Percentiles rank a stretch among this genome's conserved stretches.
These are phyloP conservation scores for Scenedesmus sp. DNA, from an alignment of 163 green algal species.

Conservation along the genomic window DNA sequence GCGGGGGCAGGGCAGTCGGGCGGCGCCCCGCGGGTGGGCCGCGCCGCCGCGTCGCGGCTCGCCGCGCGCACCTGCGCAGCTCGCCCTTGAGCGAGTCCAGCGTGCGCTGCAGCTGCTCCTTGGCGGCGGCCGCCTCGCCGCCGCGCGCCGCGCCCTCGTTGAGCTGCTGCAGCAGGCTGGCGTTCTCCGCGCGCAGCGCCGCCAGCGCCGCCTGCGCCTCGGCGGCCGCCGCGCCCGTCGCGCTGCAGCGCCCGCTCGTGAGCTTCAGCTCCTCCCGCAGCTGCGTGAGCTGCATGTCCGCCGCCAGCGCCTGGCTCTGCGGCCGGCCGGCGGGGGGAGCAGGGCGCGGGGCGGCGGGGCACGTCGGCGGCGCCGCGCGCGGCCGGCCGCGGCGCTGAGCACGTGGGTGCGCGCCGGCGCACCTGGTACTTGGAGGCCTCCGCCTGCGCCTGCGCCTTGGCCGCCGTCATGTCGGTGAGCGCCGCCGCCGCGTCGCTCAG, in stretches of 20 bases:
- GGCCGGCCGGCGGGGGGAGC: not conserved
- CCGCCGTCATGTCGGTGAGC: slow-evolving; percentile 19
- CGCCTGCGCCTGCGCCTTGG: slow-evolving; percentile 25
- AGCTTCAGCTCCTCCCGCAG: slow-evolving; percentile 40
- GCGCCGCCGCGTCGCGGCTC: too few relatives aligned
- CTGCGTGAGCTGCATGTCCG: slow-evolving; percentile 13
- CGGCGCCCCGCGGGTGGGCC: too few relatives aligned
- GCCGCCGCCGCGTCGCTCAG: not conserved
- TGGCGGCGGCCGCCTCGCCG: not conserved
- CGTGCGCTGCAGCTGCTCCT: slow-evolving; percentile 12
- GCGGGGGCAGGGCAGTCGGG: too few relatives aligned
- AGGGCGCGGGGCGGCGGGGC: not conserved
- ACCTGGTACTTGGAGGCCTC: slow-evolving; percentile 18
- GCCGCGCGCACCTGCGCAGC: slow-evolving; percentile 8
- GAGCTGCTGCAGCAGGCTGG: slow-evolving; percentile 28
- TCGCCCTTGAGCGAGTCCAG: slow-evolving; percentile 6
- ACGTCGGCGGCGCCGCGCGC: too few relatives aligned
- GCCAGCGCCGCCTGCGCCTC: slow-evolving; percentile 27
- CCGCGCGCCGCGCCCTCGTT: not conserved
- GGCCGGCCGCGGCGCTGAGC: too few relatives aligned
- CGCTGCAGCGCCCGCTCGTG: not conserved
- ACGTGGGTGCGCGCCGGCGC: too few relatives aligned
- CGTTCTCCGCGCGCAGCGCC: not conserved
- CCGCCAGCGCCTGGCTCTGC: slow-evolving; percentile 14
- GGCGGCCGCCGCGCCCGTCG: not conserved